A percentile compares a stretch with the other conserved stretches of the same genome.
Evolutionary conservation across 495 filamentous ascomycete species (phyloP).

Genomic region (Talaromyces proteolyticus): DNA sequence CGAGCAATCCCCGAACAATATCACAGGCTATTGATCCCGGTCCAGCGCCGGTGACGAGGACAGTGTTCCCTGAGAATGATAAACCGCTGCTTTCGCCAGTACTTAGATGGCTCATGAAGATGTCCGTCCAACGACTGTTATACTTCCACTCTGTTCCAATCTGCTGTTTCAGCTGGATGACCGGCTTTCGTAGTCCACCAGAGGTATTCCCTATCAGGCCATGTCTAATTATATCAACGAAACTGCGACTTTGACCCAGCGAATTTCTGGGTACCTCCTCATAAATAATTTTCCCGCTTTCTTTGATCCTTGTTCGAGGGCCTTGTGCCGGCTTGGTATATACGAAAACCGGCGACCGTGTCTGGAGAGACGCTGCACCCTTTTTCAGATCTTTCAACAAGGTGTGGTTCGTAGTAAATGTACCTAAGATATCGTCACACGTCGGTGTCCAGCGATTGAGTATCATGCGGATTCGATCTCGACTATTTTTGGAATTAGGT

Average conservation of each 20-base stretch:
- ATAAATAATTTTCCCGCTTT: constrained; percentile 9
- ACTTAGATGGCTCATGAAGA: constrained; percentile 86
- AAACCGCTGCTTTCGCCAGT: constrained; percentile 53
- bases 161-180: constrained; percentile 94
- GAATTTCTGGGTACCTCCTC: constrained; percentile 7
- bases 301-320: constrained; percentile 11
- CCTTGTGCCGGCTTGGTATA: constrained; percentile 8
- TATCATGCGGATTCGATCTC: constrained; percentile 7
- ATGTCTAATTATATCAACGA: constrained; percentile 50
- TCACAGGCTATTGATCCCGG: constrained; percentile 15
- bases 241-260: constrained; percentile 14
- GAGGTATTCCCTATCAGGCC: too few relatives aligned
- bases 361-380: constrained; percentile 1
- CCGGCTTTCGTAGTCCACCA: constrained; percentile 81
- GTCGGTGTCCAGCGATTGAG: constrained; percentile 17
- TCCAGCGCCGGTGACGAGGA: constrained; percentile 21
- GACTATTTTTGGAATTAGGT: neutral
- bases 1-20: constrained; percentile 13
- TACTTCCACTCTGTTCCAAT: constrained; percentile 95
- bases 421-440: constrained; percentile 12
- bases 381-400: constrained; percentile 8
- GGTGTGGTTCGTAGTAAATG: neutral
- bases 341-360: constrained; percentile 10
- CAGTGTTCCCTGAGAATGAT: constrained; percentile 8
- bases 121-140: constrained; percentile 89